Conservation (phyloP, 2,329 filamentous ascomycete species). For the Curvularia lunata region DNA sequence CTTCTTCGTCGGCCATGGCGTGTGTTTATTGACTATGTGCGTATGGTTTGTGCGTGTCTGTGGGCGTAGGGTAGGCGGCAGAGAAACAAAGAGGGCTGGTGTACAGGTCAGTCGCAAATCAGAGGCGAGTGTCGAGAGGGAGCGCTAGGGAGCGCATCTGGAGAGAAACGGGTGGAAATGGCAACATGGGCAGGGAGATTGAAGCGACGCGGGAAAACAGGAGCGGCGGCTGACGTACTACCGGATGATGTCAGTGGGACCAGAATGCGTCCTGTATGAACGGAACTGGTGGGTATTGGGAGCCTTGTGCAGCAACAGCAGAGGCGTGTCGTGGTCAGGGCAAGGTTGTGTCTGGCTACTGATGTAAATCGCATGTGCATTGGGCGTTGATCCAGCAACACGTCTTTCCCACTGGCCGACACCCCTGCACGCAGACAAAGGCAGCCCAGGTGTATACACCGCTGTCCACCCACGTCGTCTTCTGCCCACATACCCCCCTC, state of each 20-base stretch:
- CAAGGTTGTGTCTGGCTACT: slow-evolving; percentile 2
- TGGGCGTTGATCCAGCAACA: slow-evolving; percentile 10
- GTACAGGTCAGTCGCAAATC: slow-evolving; percentile 14
- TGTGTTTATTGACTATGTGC: slow-evolving; percentile 9
- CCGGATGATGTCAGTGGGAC: slow-evolving; percentile 14
- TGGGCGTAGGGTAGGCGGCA: slow-evolving; percentile 18
- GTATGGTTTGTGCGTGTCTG: background rate
- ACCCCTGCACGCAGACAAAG: slow-evolving; percentile 16
- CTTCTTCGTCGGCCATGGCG: slow-evolving; percentile 81
- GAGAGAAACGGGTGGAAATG: background rate
- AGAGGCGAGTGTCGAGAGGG: background rate
- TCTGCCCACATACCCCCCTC: slow-evolving; percentile 2
- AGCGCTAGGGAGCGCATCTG: slow-evolving; percentile 10
- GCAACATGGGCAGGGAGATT: background rate
- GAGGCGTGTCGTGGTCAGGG: slow-evolving; percentile 1
- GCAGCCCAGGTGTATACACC: slow-evolving; percentile 6
- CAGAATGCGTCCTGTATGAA: background rate
- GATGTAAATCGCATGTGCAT: slow-evolving; percentile 13
- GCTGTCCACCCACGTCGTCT: slow-evolving; percentile 2
- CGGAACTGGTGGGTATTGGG: background rate
- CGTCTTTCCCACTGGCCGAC: slow-evolving; percentile 12
- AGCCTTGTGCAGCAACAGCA: slow-evolving; percentile 6
- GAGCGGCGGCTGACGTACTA: slow-evolving; percentile 14
- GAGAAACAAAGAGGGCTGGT: background rate
- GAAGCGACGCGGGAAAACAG: background rate